These are phyloP conservation scores for Silene uniflora DNA, from an alignment of 148 eudicot genomes.

Conservation along the genomic window DNA sequence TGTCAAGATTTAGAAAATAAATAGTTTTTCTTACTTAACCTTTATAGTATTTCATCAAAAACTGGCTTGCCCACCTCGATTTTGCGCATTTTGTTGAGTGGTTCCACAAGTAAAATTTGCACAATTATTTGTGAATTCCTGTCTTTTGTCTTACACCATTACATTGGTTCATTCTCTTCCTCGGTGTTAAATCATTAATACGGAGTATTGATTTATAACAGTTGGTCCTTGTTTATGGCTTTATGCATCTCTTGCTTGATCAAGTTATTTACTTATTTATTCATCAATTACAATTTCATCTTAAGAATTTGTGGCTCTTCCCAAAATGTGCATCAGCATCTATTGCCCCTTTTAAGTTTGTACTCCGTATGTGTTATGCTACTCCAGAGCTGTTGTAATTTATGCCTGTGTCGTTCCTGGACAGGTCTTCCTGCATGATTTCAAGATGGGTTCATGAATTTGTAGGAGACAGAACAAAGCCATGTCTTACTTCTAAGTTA, in stretches of 20 bases:
- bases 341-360: background rate
- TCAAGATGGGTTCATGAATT: background rate
- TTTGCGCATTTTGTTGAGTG: background rate
- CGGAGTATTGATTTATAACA: background rate
- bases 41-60: background rate
- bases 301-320: background rate
- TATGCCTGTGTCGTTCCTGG: background rate
- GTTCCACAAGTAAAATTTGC: background rate
- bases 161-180: background rate
- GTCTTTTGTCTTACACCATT: background rate
- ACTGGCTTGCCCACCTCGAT: background rate
- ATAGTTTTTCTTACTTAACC: background rate
- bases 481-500: background rate
- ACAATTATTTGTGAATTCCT: background rate
- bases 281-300: background rate
- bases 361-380: background rate
- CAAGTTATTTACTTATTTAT: background rate
- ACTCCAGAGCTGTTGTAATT: background rate
- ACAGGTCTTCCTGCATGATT: conserved; percentile 10
- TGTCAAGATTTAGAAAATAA: background rate
- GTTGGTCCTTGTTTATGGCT: background rate
- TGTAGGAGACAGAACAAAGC: background rate
- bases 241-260: background rate
- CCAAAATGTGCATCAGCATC: background rate
- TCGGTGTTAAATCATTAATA: background rate